Conservation (phyloP, 2,329 filamentous ascomycete genomes). For the Fusarium graminum region DNA sequence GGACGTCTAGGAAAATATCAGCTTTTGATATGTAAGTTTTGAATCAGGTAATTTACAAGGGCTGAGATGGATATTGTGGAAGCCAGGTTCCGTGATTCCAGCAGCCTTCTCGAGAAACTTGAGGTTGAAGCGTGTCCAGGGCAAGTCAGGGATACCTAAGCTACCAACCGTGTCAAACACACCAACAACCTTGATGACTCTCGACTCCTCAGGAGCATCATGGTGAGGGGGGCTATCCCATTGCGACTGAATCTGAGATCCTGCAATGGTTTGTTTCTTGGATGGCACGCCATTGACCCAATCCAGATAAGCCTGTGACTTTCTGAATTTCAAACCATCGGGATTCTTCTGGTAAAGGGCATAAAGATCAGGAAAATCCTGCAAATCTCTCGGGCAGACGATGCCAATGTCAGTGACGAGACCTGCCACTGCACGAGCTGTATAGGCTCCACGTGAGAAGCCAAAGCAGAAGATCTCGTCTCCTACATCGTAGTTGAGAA, state of each 20-base stretch:
- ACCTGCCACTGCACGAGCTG: constrained; percentile 53
- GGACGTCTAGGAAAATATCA: constrained; percentile 52
- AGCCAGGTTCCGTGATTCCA: constrained; percentile 40
- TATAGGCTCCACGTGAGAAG: constrained; percentile 56
- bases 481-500: constrained; percentile 51
- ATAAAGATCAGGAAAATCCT: constrained; percentile 47
- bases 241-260: constrained; percentile 11
- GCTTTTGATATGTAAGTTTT: neutral
- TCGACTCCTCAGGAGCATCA: constrained; percentile 41
- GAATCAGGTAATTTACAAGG: constrained; percentile 37
- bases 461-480: constrained; percentile 54
- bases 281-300: constrained; percentile 44
- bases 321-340: constrained; percentile 37
- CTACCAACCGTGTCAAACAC: constrained; percentile 48
- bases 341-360: constrained; percentile 45
- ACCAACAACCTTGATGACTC: constrained; percentile 43
- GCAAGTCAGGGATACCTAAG: constrained; percentile 46
- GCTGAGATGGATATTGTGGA: constrained; percentile 46
- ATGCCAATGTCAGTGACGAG: constrained; percentile 49
- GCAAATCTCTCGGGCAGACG: constrained; percentile 44
- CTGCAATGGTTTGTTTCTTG: constrained; percentile 28
- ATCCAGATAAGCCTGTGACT: constrained; percentile 42
- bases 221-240: constrained; percentile 43
- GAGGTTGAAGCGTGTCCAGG: constrained; percentile 41
- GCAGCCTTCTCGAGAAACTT: constrained; percentile 41